Evolutionary conservation across 345 rosid genomes (phyloP).

Genomic region (Ceriops tagal): DNA sequence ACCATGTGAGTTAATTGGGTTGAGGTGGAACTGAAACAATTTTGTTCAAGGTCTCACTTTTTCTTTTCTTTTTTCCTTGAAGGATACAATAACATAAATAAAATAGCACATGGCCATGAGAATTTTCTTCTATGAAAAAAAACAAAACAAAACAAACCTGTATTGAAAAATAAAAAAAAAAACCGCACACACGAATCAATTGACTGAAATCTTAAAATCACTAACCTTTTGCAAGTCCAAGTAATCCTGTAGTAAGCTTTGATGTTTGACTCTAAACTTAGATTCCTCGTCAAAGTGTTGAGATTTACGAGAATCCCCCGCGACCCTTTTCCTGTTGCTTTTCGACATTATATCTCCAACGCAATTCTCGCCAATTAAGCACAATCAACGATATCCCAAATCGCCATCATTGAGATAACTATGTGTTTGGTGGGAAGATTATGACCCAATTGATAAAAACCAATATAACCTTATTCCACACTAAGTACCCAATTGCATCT

Average conservation of each 20-base stretch:
- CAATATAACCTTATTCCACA: background rate
- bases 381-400: background rate
- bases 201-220: background rate
- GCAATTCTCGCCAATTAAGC: slow-evolving; percentile 1
- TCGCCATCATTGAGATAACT: background rate
- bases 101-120: too few relatives aligned
- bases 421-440: background rate
- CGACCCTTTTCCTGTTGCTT: slow-evolving; percentile 29
- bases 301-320: slow-evolving; percentile 12
- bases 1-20: background rate
- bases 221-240: slow-evolving; percentile 41
- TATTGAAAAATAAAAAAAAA: background rate
- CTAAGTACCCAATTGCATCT: slow-evolving; percentile 2
- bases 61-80: too few relatives aligned
- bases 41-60: too few relatives aligned
- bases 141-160: background rate
- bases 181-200: background rate
- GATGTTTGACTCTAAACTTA: slow-evolving; percentile 24
- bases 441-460: background rate
- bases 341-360: slow-evolving; percentile 16
- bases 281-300: slow-evolving; percentile 17
- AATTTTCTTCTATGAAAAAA: too few relatives aligned
- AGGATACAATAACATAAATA: too few relatives aligned
- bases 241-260: slow-evolving; percentile 32
- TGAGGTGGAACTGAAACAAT: background rate